Base-by-base conservation (phyloP, 225 moss, liverwort and hornwort species). In the Thuidium tamariscinum region DNA sequence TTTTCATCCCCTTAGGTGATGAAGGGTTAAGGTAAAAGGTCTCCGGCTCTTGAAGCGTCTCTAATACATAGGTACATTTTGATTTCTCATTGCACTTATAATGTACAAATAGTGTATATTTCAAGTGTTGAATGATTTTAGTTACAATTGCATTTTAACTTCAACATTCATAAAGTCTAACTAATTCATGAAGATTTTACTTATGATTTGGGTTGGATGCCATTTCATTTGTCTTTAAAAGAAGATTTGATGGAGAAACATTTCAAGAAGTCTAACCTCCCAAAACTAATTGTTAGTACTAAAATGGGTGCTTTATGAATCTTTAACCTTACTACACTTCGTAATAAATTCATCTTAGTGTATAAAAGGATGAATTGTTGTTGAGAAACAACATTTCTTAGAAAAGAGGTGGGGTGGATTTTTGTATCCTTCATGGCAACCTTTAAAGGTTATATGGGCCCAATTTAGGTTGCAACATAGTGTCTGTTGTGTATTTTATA, bases 191-290 rank as follows among this genome's bases (percentile, higher is more conserved):
- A 46, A 29, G 46, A n/a, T n/a, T n/a, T n/a, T n/a, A n/a, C n/a
- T n/a, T n/a, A n/a, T n/a, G n/a, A n/a, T n/a, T 27, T 44, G 26
- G 9, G 0, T 16, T 69, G 26, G 14, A 69, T 69, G 25, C 0
- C 8, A 23, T 26, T 42, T 5, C 9, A 15, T 41, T 66, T 42
- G 23, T 4, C 41, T 15, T 41, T 25, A 1, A 26, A 41, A 8
- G 4, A 41, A 68, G 41, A 41, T 41, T 68, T 3, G 22, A 0
- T 12, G 0, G 0, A 41, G 4, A 69, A 41, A 26, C 16, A 8
- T 42, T 27, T 16, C 4, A 42, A 70, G 14, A 42, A 26, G 3
- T 16, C 9, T 27, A 70, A 27, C 5, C 16, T 44, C 16, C 3
- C 16, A 2, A 27, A 26, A 42, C 16, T 42, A 27, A 16, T 16